Base-by-base conservation (phyloP, 306 rosid genomes). In the Lathyrus sativus region DNA sequence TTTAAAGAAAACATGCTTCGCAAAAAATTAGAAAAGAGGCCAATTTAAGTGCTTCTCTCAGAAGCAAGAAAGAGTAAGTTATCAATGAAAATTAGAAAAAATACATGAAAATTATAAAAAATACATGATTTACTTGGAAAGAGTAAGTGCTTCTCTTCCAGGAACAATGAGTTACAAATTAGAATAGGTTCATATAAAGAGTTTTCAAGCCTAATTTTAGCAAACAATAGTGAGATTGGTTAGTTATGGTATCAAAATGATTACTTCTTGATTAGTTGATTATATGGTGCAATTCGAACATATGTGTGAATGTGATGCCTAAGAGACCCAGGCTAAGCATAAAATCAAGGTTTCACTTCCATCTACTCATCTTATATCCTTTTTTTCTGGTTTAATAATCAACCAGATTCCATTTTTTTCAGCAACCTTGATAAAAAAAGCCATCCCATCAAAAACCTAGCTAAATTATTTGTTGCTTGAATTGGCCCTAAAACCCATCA, bases 401-500 rank as follows among this genome's bases (percentile, higher is more conserved):
- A 31, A 66, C 45, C 45, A 31, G 45, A 44, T 35, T 51, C n/a
- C 45, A 31, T 35, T 67, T 67, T 67, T 48, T 67, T 35, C 28
- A 4, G 31, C 35, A 67, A 24, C 44, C 48, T 18, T 17, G 12
- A 35, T 18, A 17, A 67, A 29, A 63, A 33, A 35, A 50, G 12
- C 12, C 46, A 50, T 11, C 37, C 33, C 7, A 50, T 50, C 18
- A 67, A 49, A 33, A 50, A 33, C 60, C 31, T 14, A 15, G 37
- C 56, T 15, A 48, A 48, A 46, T 65, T 45, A 14, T 48, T 49
- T 46, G 19, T 35, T 67, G 12, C 48, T 49, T 67, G 72, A 31
- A 67, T 35, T 67, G 72, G 35, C 17, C 15, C 19, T 49, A 59
- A 49, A 67, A 67, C 48, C 46, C 45, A 67, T 49, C 17, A 31